Evolutionary conservation across 2,329 filamentous ascomycete species (phyloP).

Genomic region (Endocalyx cinctus): DNA sequence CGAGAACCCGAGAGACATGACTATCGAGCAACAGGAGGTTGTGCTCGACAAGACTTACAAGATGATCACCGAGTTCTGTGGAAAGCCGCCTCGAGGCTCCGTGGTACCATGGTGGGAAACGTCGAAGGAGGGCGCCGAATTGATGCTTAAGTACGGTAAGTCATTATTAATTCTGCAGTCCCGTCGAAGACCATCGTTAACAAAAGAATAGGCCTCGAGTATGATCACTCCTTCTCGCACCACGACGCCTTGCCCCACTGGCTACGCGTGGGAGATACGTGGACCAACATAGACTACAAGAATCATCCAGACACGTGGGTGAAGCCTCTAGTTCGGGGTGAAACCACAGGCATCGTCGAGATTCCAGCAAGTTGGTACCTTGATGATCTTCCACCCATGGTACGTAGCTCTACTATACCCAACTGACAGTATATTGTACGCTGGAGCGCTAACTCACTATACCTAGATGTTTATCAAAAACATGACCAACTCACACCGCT

Average conservation of each 20-base stretch:
- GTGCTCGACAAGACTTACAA: constrained; percentile 71
- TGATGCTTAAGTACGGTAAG: constrained; percentile 62
- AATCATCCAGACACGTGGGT: constrained; percentile 61
- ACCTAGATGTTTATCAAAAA: constrained; percentile 73
- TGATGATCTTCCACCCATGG: constrained; percentile 61
- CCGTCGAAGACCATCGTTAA: too few species aligned
- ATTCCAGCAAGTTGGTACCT: constrained; percentile 58
- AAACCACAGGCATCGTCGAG: constrained; percentile 59
- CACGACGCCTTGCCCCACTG: constrained; percentile 63
- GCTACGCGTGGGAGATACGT: constrained; percentile 58
- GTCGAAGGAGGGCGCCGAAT: constrained; percentile 60
- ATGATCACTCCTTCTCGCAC: constrained; percentile 64
- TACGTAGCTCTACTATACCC: too few species aligned
- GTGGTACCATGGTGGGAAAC: constrained; percentile 77
- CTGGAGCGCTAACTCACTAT: too few species aligned
- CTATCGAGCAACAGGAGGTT: constrained; percentile 67
- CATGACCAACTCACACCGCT: constrained; percentile 61
- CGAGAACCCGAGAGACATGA: constrained; percentile 70
- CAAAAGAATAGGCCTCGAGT: too few species aligned
- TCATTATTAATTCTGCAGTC: too few species aligned
- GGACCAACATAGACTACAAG: constrained; percentile 64
- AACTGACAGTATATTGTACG: too few species aligned
- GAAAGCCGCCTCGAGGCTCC: constrained; percentile 66
- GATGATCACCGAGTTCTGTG: constrained; percentile 65
- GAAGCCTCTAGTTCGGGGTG: constrained; percentile 57